Evolutionary conservation across 192 early-diverging fungal genomes (phyloP).

Genomic region (Chytriomyces sp.): DNA sequence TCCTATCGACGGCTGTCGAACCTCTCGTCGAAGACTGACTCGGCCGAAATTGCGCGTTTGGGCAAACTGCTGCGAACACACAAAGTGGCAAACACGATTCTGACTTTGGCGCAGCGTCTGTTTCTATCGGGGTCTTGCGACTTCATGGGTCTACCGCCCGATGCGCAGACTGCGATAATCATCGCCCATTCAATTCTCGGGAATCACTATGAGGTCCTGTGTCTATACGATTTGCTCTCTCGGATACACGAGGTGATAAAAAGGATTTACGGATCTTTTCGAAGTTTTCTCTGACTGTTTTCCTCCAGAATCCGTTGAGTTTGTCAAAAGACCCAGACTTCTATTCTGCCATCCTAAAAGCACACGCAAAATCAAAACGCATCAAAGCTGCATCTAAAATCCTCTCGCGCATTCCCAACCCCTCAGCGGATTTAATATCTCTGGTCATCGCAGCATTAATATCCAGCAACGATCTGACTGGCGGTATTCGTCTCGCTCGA

Average conservation of each 20-base stretch:
- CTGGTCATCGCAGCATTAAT: conserved; percentile 10
- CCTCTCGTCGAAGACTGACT: no score
- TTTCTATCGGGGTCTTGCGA: background rate
- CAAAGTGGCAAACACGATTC: conserved; percentile 31
- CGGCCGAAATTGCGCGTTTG: background rate
- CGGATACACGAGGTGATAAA: background rate
- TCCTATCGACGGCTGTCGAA: no score
- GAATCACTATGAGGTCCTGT: conserved; percentile 22
- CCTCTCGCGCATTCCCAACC: conserved; percentile 5
- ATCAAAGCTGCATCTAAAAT: background rate
- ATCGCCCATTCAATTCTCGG: conserved; percentile 33
- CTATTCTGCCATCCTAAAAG: conserved; percentile 8
- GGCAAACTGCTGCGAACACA: background rate
- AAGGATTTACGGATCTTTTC: no score
- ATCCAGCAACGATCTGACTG: background rate
- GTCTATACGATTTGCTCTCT: conserved; percentile 9
- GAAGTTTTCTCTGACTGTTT: no score
- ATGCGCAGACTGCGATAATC: conserved; percentile 11
- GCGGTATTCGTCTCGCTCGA: conserved; percentile 1
- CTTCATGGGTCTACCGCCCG: background rate
- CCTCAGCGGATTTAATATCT: conserved; percentile 3
- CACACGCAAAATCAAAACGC: conserved; percentile 1
- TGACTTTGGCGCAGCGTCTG: conserved; percentile 3
- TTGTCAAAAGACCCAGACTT: conserved; percentile 17
- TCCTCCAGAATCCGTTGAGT: conserved; percentile 3